Evolutionary conservation across 2,329 filamentous ascomycete genomes (phyloP), one percentile per base, ranked within the genome.

Genomic region (Epichloe amarillans): DNA sequence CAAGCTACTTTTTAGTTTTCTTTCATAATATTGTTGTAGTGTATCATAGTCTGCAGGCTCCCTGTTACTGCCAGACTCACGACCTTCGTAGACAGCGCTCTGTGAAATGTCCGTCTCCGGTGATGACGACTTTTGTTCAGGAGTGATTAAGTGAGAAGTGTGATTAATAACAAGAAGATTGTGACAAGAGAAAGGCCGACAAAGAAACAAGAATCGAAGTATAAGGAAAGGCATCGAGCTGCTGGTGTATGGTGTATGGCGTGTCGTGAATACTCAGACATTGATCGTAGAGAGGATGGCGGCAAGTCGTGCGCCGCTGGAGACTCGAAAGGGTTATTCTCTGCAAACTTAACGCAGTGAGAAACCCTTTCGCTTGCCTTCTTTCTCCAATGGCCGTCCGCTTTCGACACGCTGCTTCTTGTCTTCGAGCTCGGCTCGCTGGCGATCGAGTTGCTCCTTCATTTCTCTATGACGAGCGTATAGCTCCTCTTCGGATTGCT

Each of bases 351-450:
- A 95, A 72, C 93, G 89, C 68, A 98, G 86, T 58, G 93, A 98
- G 80, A 98, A 98, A 54, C 91, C 91, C 87, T 97, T 97, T 74
- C 89, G 87, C 85, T 95, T 95, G 73, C 84, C 84, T 77, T 97
- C 91, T 76, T 97, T 90, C 75, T 97, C 93, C 73, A 97, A 74
- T 57, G 93, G 93, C 68, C 93, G 81, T 65, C 93, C 93, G 67
- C 86, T 95, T 72, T 98, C 93, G 74, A 98, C 77, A 63, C 93
- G 84, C 58, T 80, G 71, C 78, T 98, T 98, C 87, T 97, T 98
- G 75, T 98, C 93, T 69, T 98, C 93, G 66, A 98, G 81, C 70
- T 98, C 93, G 69, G 81, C 72, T 68, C 90, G 84, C 77, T 97
- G 91, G 67, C 90, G 84, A 65, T 98, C 93, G 63, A 98, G 82